Conservation (phyloP, 2,329 filamentous ascomycete species). For the Cladosporium austrohemisphaericum region DNA sequence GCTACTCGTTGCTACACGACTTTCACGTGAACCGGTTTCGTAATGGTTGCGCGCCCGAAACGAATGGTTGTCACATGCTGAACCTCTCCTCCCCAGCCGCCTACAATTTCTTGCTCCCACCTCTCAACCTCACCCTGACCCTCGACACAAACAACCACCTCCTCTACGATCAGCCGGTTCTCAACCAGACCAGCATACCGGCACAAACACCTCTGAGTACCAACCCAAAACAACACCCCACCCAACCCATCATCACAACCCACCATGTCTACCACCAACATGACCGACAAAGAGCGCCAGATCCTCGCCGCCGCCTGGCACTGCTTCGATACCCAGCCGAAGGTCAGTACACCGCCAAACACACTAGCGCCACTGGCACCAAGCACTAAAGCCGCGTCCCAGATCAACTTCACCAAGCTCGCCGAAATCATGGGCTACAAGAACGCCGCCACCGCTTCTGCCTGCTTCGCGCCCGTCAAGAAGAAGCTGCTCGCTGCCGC, state of each 20-base stretch:
- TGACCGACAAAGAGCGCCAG: slow-evolving; percentile 13
- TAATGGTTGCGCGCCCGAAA: no score
- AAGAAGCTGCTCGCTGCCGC: slow-evolving; percentile 19
- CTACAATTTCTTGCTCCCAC: no score
- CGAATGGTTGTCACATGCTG: no score
- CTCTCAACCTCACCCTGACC: no score
- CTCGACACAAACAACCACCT: no score
- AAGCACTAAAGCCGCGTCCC: not conserved
- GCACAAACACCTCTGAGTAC: no score
- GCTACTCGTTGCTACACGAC: no score
- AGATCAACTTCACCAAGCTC: slow-evolving; percentile 25
- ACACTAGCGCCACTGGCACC: not conserved
- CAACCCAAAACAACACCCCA: not conserved
- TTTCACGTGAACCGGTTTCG: no score
- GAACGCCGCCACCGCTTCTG: slow-evolving; percentile 18
- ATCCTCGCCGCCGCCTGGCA: slow-evolving; percentile 8
- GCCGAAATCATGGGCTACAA: slow-evolving; percentile 20
- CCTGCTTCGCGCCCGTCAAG: slow-evolving; percentile 15
- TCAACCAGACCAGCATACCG: no score
- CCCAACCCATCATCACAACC: not conserved
- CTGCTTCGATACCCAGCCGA: slow-evolving; percentile 10
- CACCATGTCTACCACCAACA: not conserved
- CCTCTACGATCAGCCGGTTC: not conserved
- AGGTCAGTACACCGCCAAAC: not conserved
- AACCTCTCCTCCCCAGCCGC: no score